Conservation (phyloP, 2,329 filamentous ascomycete genomes). For the Verticillium nubilum region DNA sequence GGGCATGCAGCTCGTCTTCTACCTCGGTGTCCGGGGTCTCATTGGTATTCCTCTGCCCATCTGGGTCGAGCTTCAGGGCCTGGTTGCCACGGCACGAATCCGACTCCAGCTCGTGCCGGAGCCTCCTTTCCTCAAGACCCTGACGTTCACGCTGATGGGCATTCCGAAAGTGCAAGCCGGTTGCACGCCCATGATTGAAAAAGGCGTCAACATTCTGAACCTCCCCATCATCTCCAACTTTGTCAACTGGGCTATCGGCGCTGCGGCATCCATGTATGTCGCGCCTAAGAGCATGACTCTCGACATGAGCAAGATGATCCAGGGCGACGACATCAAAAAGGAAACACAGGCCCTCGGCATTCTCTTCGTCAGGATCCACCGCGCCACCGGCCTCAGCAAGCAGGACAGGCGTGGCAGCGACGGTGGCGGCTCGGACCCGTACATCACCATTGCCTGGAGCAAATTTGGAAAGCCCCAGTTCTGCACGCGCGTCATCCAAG, state of each 20-base stretch:
- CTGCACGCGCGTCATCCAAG: constrained; percentile 91
- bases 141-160: constrained; percentile 94
- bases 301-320: constrained; percentile 83
- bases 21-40: constrained; percentile 81
- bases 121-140: constrained; percentile 83
- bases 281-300: constrained; percentile 92
- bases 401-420: constrained; percentile 78
- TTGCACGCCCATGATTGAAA: constrained; percentile 88
- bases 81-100: constrained; percentile 65
- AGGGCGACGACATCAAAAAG: constrained; percentile 88
- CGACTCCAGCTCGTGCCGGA: constrained; percentile 75
- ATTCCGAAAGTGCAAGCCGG: constrained; percentile 83
- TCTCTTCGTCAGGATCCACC: constrained; percentile 89
- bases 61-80: constrained; percentile 70
- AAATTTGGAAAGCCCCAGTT: constrained; percentile 98
- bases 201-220: constrained; percentile 85
- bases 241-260: constrained; percentile 88
- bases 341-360: constrained; percentile 81
- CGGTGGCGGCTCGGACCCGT: constrained; percentile 87
- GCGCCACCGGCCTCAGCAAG: constrained; percentile 81
- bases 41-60: constrained; percentile 86
- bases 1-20: constrained; percentile 72
- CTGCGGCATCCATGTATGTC: constrained; percentile 85
- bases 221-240: constrained; percentile 92
- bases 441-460: constrained; percentile 90